Conservation (phyloP, 2,329 filamentous ascomycete species). For the Exophiala bonariae region DNA sequence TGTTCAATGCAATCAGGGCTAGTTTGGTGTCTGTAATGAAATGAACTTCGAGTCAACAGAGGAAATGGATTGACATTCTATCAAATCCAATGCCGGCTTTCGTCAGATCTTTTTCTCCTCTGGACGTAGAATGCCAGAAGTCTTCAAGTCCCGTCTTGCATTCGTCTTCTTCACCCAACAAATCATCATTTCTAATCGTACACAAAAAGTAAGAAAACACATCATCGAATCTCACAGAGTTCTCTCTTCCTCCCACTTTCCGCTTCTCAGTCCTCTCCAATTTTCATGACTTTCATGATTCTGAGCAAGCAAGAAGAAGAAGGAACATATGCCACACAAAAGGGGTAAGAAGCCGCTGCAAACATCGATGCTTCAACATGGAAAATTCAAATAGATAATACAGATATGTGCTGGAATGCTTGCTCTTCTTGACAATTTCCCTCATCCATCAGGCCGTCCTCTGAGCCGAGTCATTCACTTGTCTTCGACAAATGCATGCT, state of each 20-base stretch:
- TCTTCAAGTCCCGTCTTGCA: too few relatives aligned
- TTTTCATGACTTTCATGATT: conserved; percentile 16
- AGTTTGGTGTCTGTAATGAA: too few relatives aligned
- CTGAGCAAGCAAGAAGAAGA: conserved; percentile 1
- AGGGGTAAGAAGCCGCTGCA: conserved; percentile 1
- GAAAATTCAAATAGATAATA: conserved; percentile 20
- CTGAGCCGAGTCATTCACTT: too few relatives aligned
- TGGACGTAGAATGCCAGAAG: too few relatives aligned
- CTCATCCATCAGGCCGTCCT: background rate
- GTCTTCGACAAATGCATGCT: too few relatives aligned
- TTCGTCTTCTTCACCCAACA: too few relatives aligned
- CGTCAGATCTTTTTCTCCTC: too few relatives aligned
- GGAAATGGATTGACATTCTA: too few relatives aligned
- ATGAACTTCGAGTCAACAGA: too few relatives aligned
- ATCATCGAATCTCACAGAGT: conserved; percentile 1
- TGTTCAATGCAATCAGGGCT: too few relatives aligned
- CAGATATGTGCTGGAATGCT: conserved; percentile 17
- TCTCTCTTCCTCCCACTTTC: conserved; percentile 1
- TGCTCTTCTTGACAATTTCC: too few relatives aligned
- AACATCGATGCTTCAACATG: conserved; percentile 14
- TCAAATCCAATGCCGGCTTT: too few relatives aligned
- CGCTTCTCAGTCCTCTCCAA: conserved; percentile 3
- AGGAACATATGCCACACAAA: background rate
- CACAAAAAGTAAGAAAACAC: conserved; percentile 4
- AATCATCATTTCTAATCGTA: conserved; percentile 13